phyloP scores from a whole-genome alignment of 306 rosid genomes.

The Cyamopsis tetragonoloba region DNA sequence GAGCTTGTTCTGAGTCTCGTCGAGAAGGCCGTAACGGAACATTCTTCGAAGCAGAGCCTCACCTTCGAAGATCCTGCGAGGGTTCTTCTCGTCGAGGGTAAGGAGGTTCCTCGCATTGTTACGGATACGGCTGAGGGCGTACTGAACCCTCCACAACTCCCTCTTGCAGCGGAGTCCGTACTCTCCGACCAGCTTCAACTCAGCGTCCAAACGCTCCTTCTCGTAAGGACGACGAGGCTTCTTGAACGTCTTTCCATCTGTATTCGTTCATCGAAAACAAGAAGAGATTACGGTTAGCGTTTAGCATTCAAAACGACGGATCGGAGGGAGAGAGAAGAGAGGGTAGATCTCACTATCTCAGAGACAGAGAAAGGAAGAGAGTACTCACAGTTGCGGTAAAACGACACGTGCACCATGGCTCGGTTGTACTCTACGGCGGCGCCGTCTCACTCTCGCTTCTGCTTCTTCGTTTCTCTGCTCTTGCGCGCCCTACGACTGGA shows the following conservation, averaged over 20 bases:
- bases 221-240: constrained; percentile 67
- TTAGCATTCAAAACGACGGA: too few relatives aligned
- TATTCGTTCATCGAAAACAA: not conserved
- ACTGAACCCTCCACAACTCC: constrained; percentile 56
- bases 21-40: constrained; percentile 52
- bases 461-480: not conserved
- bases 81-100: constrained; percentile 59
- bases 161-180: constrained; percentile 53
- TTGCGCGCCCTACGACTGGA: not conserved
- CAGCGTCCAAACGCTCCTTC: constrained; percentile 63
- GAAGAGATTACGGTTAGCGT: not conserved
- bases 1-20: constrained; percentile 53
- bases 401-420: constrained; percentile 53
- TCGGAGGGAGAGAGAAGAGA: too few relatives aligned
- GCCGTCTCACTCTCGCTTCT: not conserved
- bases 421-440: not conserved
- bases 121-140: constrained; percentile 48
- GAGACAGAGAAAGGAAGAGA: too few relatives aligned
- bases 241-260: constrained; percentile 67
- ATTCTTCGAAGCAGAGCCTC: constrained; percentile 49
- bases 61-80: constrained; percentile 54
- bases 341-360: not conserved
- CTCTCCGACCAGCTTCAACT: constrained; percentile 54
- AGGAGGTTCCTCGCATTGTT: constrained; percentile 51
- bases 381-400: constrained; percentile 49